Evolutionary conservation across 768 basidiomycete species (phyloP).

Genomic region (Sistotremastrum niveocremeum): DNA sequence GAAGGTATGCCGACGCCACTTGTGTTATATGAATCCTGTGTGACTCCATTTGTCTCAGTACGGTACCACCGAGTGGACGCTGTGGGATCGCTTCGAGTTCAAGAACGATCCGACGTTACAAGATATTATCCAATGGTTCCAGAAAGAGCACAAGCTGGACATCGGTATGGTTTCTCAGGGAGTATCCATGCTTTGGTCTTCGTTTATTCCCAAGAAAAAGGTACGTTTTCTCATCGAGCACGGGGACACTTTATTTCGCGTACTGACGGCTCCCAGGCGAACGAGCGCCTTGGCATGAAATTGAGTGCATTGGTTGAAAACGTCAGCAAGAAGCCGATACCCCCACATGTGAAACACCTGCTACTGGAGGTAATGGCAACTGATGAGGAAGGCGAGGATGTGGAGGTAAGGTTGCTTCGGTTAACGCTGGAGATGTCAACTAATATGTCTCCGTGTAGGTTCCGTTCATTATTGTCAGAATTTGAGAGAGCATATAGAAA

Average conservation of each 20-base stretch:
- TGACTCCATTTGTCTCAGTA: slow-evolving; percentile 28
- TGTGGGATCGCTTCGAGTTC: slow-evolving; percentile 97
- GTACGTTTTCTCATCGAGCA: slow-evolving; percentile 25
- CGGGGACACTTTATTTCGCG: background rate
- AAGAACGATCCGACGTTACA: slow-evolving; percentile 76
- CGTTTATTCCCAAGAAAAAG: slow-evolving; percentile 89
- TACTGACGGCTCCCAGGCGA: slow-evolving; percentile 39
- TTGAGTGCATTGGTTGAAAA: slow-evolving; percentile 85
- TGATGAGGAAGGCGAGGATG: slow-evolving; percentile 88
- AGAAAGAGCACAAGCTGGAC: slow-evolving; percentile 70
- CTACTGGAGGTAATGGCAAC: slow-evolving; percentile 90
- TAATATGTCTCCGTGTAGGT: slow-evolving; percentile 30
- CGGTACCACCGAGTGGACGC: slow-evolving; percentile 80
- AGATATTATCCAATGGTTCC: slow-evolving; percentile 77
- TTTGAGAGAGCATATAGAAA: slow-evolving; percentile 22
- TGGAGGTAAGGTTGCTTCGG: slow-evolving; percentile 47
- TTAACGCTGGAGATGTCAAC: slow-evolving; percentile 2
- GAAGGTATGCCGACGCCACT: slow-evolving; percentile 28
- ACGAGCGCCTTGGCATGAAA: slow-evolving; percentile 78
- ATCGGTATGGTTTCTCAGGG: slow-evolving; percentile 95
- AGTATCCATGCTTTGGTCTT: slow-evolving; percentile 96
- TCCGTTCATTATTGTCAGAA: slow-evolving; percentile 67
- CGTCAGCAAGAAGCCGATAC: slow-evolving; percentile 90
- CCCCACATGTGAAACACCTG: slow-evolving; percentile 69
- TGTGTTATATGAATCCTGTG: background rate